Evolutionary conservation across 2,329 filamentous ascomycete genomes (phyloP).

Genomic region (Penicillium sp.): DNA sequence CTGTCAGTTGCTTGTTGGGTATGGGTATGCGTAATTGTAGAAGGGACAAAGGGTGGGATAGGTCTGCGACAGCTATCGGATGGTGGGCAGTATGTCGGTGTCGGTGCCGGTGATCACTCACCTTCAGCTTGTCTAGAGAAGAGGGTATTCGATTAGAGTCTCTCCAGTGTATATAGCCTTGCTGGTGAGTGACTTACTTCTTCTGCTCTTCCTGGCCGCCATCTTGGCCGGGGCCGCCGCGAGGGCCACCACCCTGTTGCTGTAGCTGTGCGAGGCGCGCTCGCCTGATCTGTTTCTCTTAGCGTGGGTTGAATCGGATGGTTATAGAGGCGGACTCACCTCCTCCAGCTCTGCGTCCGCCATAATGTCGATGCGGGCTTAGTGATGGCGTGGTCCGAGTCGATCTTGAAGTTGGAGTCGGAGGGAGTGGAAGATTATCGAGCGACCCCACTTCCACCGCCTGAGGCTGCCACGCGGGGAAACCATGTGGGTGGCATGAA

Average conservation of each 20-base stretch:
- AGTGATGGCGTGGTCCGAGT: neutral
- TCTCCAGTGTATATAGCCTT: neutral
- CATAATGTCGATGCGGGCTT: slow-evolving; percentile 50
- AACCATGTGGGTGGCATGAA: neutral
- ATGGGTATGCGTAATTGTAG: neutral
- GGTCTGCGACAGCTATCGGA: neutral
- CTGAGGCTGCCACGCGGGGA: slow-evolving; percentile 26
- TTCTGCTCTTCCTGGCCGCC: slow-evolving; percentile 65
- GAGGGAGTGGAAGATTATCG: slow-evolving; percentile 19
- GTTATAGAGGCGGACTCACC: slow-evolving; percentile 39
- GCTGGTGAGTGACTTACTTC: slow-evolving; percentile 53
- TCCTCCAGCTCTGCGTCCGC: slow-evolving; percentile 70
- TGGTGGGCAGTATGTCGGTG: neutral
- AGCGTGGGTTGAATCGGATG: slow-evolving; percentile 9
- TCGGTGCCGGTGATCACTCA: slow-evolving; percentile 26
- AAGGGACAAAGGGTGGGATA: neutral
- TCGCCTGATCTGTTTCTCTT: slow-evolving; percentile 72
- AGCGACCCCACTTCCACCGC: slow-evolving; percentile 26
- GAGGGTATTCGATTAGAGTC: neutral
- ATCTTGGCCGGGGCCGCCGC: slow-evolving; percentile 54
- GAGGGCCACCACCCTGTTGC: slow-evolving; percentile 67
- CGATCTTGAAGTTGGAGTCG: slow-evolving; percentile 4
- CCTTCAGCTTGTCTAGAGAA: slow-evolving; percentile 38
- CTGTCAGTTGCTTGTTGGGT: slow-evolving; percentile 6
- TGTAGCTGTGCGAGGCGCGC: slow-evolving; percentile 94